Evolutionary conservation across 2,329 filamentous ascomycete genomes (phyloP).

Genomic region (Didymellaceae sp.): DNA sequence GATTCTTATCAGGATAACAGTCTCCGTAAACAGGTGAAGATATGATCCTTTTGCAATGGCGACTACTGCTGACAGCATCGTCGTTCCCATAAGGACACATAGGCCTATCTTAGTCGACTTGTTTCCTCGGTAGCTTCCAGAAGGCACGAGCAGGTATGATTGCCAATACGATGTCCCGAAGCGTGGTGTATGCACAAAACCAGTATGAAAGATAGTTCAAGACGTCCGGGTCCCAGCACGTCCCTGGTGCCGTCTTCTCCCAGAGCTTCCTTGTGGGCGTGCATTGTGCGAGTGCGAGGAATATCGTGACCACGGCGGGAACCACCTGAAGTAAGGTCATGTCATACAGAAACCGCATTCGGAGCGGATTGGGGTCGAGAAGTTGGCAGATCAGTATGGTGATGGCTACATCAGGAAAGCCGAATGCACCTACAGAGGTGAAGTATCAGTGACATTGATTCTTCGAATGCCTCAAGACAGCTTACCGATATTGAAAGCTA

Average conservation of each 20-base stretch:
- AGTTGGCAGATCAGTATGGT: conserved; percentile 12
- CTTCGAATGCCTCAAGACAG: no score
- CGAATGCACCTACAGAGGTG: conserved; percentile 2
- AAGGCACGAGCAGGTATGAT: conserved; percentile 12
- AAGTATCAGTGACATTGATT: no score
- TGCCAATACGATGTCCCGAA: conserved; percentile 15
- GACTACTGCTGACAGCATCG: conserved; percentile 17
- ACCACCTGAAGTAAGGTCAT: conserved; percentile 10
- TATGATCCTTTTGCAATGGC: conserved; percentile 16
- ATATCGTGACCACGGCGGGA: conserved; percentile 12
- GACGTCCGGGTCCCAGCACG: conserved; percentile 13
- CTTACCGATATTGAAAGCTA: conserved; percentile 12
- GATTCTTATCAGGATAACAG: neutral
- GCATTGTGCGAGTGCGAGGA: conserved; percentile 17
- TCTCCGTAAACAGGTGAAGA: conserved; percentile 11
- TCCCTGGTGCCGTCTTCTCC: conserved; percentile 13
- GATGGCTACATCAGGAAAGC: conserved; percentile 14
- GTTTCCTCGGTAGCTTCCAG: conserved; percentile 14
- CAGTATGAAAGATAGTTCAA: conserved; percentile 19
- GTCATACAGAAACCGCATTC: conserved; percentile 3
- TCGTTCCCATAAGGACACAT: conserved; percentile 14
- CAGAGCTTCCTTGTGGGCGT: conserved; percentile 9
- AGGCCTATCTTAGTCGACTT: conserved; percentile 15
- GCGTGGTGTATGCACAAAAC: conserved; percentile 16
- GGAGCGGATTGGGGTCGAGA: conserved; percentile 4